Percentiles rank a stretch among this genome's conserved stretches.
These are phyloP conservation scores for Mycena latifolia DNA, from an alignment of 768 basidiomycete genomes.

Conservation along the genomic window DNA sequence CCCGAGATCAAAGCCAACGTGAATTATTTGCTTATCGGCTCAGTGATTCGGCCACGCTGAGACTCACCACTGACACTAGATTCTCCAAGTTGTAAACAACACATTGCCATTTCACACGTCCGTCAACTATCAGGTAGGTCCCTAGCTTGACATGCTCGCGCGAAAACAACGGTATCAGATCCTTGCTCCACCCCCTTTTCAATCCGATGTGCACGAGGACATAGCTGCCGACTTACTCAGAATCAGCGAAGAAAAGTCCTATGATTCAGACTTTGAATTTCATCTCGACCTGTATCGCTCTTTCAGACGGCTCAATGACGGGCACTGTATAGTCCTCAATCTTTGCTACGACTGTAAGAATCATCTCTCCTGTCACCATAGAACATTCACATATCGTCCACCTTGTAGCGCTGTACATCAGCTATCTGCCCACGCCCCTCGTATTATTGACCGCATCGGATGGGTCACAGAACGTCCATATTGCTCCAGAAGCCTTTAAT, in stretches of 20 bases:
- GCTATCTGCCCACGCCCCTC: slow-evolving; percentile 63
- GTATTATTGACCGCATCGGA: slow-evolving; percentile 58
- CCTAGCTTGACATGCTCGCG: neutral
- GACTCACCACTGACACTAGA: slow-evolving; percentile 48
- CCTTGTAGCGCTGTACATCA: slow-evolving; percentile 54
- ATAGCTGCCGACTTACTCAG: slow-evolving; percentile 61
- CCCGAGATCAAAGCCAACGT: slow-evolving; percentile 64
- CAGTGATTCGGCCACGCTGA: no score
- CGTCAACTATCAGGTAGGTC: slow-evolving; percentile 57
- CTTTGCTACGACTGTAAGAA: slow-evolving; percentile 65
- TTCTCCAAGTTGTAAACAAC: slow-evolving; percentile 69
- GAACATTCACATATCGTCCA: neutral
- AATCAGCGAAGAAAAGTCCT: slow-evolving; percentile 56
- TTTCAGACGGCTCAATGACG: slow-evolving; percentile 68
- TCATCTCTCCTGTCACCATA: neutral
- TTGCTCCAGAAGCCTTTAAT: slow-evolving; percentile 65
- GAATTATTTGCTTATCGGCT: slow-evolving; percentile 27
- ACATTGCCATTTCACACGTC: slow-evolving; percentile 73
- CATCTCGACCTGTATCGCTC: slow-evolving; percentile 67
- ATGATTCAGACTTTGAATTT: slow-evolving; percentile 65
- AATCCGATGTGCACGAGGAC: slow-evolving; percentile 68
- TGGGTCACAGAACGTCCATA: slow-evolving; percentile 61
- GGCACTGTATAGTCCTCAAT: slow-evolving; percentile 69
- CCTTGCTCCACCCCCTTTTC: slow-evolving; percentile 65
- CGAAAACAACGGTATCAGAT: slow-evolving; percentile 47